Evolutionary conservation across 192 early-diverging fungal genomes (phyloP), one percentile per base, ranked within the genome.

Genomic region (Umbelopsis sp.): DNA sequence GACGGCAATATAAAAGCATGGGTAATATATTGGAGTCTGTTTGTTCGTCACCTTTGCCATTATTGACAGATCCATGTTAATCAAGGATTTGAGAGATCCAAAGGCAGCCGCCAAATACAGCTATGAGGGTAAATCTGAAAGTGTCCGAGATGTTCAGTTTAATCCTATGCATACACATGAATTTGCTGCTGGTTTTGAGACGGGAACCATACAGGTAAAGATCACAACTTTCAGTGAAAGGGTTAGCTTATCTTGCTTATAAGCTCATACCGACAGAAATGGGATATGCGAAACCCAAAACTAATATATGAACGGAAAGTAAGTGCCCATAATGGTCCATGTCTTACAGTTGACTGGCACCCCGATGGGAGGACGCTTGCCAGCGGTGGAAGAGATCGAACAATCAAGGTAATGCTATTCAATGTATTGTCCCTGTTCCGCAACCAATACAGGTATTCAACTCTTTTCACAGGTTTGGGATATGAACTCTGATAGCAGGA

Each of bases 141-240:
- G 82, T 71, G 93, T 94, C 20, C 75, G 93, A 41, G 93, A 95
- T 73, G 87, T 91, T 0, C 90, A 92, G 53, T 95, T 95, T 73
- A 88, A 85, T 74, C 89, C 91, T 1, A 66, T 82, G 4, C 76
- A 75, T 50, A 52, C 72, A 22, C 76, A 74, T 69, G 90, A 93
- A 67, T 91, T 95, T 72, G 89, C 84, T 18, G 91, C 93, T 27
- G 93, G 88, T 0, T 93, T 93, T 73, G 93, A 95, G 35, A 94
- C 88, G 66, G 93, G 93, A 20, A 86, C 77, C 12, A 81, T 91
- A 30, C 90, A 91, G 81, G 90, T 89, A 82, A 69, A 49, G 35
- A 51, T 10, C 11, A 45, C 51, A 2, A 51, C 23, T 9, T 23
- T 47, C 37, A 52, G n/a, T 66, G 20, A 46, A 9, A 49, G 25